Evolutionary conservation across 2,329 filamentous ascomycete species (phyloP).

Genomic region (Epichloe baconii): DNA sequence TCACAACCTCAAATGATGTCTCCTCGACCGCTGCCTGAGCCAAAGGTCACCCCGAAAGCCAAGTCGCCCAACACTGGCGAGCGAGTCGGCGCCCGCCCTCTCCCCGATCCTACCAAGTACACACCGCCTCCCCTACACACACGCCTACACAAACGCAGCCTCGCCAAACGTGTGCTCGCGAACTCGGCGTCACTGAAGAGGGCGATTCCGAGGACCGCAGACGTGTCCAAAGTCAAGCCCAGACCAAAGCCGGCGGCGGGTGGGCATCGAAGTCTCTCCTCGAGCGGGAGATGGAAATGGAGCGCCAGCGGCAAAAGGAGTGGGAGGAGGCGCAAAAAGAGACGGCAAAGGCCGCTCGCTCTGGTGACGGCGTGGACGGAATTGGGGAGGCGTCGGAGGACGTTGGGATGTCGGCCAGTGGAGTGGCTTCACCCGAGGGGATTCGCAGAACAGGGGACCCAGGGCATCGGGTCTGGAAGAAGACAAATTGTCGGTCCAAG

Average conservation of each 20-base stretch:
- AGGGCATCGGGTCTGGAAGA: conserved; percentile 56
- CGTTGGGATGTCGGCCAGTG: conserved; percentile 69
- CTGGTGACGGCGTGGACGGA: conserved; percentile 43
- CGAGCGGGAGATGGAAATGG: conserved; percentile 70
- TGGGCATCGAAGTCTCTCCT: conserved; percentile 58
- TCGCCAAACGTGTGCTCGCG: conserved; percentile 39
- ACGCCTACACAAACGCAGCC: conserved; percentile 15
- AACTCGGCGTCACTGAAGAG: conserved; percentile 45
- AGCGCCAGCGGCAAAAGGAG: conserved; percentile 62
- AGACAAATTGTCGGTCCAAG: conserved; percentile 71
- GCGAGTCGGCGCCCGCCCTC: conserved; percentile 33
- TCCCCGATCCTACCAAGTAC: conserved; percentile 35
- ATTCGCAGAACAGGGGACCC: conserved; percentile 53
- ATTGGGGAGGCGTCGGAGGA: conserved; percentile 54
- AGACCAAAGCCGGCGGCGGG: conserved; percentile 47
- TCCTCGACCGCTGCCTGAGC: conserved; percentile 30
- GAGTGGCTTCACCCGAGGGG: conserved; percentile 61
- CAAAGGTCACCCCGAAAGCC: conserved; percentile 17
- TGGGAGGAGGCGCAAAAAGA: conserved; percentile 68
- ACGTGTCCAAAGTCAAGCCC: conserved; percentile 42
- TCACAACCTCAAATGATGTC: not conserved
- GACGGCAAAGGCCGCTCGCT: conserved; percentile 40
- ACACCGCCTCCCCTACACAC: conserved; percentile 7
- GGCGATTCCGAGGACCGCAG: conserved; percentile 49
- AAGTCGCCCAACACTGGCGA: conserved; percentile 20